Evolutionary conservation across 495 filamentous ascomycete species (phyloP).

Genomic region (Penicillium parvum): DNA sequence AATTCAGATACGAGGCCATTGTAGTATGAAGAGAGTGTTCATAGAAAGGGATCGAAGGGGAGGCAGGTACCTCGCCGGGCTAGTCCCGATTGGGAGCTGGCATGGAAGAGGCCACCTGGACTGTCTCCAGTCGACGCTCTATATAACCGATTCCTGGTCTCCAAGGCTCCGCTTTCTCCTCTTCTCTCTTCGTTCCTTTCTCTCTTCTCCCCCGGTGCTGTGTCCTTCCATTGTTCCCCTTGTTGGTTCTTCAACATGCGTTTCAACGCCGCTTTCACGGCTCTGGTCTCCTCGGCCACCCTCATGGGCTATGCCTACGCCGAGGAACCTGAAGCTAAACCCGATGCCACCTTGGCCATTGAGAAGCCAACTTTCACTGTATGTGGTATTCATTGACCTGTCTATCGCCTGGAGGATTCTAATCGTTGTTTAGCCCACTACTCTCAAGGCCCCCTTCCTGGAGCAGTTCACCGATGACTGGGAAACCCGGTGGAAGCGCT

Average conservation of each 20-base stretch:
- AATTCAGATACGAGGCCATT: too few species aligned
- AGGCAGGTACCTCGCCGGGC: conserved; percentile 16
- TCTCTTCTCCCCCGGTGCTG: conserved; percentile 7
- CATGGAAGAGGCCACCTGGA: conserved; percentile 47
- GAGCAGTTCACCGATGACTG: conserved; percentile 98
- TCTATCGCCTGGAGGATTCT: too few species aligned
- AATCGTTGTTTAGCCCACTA: conserved; percentile 61
- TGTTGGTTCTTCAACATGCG: conserved; percentile 58
- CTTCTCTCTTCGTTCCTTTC: conserved; percentile 21
- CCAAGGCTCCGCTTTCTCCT: conserved; percentile 19
- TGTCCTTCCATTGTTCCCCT: conserved; percentile 25
- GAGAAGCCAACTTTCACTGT: conserved; percentile 87
- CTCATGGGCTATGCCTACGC: conserved; percentile 69
- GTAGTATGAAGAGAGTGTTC: too few species aligned
- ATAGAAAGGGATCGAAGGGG: conserved; percentile 20
- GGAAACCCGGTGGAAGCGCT: conserved; percentile 86
- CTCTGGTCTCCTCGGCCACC: conserved; percentile 63
- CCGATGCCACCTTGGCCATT: conserved; percentile 51
- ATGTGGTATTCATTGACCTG: too few species aligned
- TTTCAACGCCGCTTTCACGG: conserved; percentile 65
- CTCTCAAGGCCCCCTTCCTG: conserved; percentile 87
- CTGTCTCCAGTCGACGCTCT: conserved; percentile 26
- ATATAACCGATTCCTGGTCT: too few species aligned
- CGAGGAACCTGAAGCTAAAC: conserved; percentile 61
- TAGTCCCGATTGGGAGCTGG: conserved; percentile 33